These are phyloP conservation scores for Corylus americana DNA, from an alignment of 306 rosid genomes.

Conservation along the genomic window DNA sequence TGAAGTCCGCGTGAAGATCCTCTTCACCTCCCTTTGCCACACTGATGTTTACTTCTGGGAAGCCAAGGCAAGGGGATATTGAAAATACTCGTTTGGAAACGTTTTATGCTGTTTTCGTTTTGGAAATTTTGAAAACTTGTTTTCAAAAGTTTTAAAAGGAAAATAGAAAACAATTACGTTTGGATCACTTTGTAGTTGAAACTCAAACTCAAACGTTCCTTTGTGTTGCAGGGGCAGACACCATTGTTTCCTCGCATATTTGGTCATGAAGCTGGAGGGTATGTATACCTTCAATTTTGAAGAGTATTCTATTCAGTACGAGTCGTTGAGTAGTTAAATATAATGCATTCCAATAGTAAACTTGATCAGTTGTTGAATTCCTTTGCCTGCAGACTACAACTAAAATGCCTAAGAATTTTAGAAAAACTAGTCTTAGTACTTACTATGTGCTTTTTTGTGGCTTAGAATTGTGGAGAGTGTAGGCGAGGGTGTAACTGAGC, in stretches of 20 bases:
- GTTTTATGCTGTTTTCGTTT: too few relatives aligned
- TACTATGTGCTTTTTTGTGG: conserved; percentile 9
- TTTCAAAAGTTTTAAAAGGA: too few relatives aligned
- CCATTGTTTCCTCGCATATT: conserved; percentile 91
- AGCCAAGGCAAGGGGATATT: conserved; percentile 26
- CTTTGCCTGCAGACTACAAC: not conserved
- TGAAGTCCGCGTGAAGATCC: conserved; percentile 41
- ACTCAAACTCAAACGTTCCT: not conserved
- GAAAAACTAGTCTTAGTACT: not conserved
- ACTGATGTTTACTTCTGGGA: conserved; percentile 43
- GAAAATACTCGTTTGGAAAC: not conserved
- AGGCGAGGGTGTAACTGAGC: conserved; percentile 87
- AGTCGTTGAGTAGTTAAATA: not conserved
- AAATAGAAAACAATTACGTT: too few relatives aligned
- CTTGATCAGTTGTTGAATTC: not conserved
- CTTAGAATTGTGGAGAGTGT: conserved; percentile 72
- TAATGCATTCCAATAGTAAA: not conserved
- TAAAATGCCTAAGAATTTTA: not conserved
- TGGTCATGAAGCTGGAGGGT: conserved; percentile 99
- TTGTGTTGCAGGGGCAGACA: conserved; percentile 67
- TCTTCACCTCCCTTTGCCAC: conserved; percentile 36
- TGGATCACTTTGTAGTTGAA: not conserved
- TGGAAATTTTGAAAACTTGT: too few relatives aligned
- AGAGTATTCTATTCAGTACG: not conserved
- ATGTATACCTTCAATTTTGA: conserved; percentile 16